Base-by-base conservation (phyloP, 176 grass and related monocot species). In the Typha latifolia region DNA sequence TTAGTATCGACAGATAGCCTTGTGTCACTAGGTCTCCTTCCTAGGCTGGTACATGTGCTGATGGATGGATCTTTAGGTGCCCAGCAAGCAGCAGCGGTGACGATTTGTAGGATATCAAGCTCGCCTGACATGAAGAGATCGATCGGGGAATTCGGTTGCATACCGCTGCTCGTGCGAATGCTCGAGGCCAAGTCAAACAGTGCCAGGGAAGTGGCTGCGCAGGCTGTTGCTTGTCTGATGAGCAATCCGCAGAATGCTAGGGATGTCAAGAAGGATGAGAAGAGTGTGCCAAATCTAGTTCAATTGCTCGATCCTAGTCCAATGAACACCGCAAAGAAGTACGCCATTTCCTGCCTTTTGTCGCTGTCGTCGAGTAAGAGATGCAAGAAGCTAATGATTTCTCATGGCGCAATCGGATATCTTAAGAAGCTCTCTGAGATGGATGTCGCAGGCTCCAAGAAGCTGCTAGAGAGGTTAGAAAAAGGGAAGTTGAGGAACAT, bases 231-330 rank as follows among this genome's bases (percentile, higher is more conserved):
- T 34, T 87, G 57, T 68, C 86, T 99, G 69, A 87, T 93, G 75
- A 82, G 53, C n/a, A 87, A 75, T 69, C 74, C 83, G 0, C 64
- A 74, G 1, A 99, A 99, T 32, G 23, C 78, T 4, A 70, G 86
- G 47, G 84, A 99, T 32, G 19, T 99, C 15, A 99, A 94, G 72
- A 99, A 82, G 86, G 81, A 94, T 64, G 95, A 94, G 68, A 99
- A 99, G 86, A 90, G 89, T 59, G 86, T 99, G 66, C 95, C 95
- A 3, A 94, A 87, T 83, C 82, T 99, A 81, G 95, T 99, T 47
- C 95, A 94, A 64, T 79, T 99, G 81, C 86, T 99, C 0, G 86
- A 99, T 23, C 89, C 95, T 21, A 90, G 86, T 64, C 89, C 83
- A 0, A 72, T 79, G 64, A 99, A 99, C 71, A 99, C 95, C 3